Percentiles rank a stretch among this genome's conserved stretches.
Evolutionary conservation across 2,329 filamentous ascomycete species (phyloP).

Genomic region (Beauveria australis): DNA sequence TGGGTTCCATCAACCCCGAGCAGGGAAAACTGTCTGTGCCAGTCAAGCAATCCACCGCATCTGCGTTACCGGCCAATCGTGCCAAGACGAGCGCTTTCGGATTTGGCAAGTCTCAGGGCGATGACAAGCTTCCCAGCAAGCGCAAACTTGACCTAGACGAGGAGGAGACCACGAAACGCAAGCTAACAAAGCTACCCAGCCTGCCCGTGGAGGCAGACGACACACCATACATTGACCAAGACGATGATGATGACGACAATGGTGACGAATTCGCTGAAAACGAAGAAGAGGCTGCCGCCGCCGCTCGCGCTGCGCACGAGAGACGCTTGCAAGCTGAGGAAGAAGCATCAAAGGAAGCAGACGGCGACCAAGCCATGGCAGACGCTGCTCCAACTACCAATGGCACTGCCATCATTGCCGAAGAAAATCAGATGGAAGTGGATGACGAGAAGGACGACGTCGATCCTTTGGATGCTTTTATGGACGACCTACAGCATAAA

Average conservation of each 20-base stretch:
- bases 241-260: constrained; percentile 64
- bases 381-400: constrained; percentile 16
- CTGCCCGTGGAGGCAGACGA: constrained; percentile 59
- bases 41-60: constrained; percentile 31
- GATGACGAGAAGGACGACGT: constrained; percentile 58
- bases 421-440: constrained; percentile 45
- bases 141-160: constrained; percentile 79
- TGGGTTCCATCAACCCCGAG: constrained; percentile 39
- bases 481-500: constrained; percentile 60
- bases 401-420: constrained; percentile 12
- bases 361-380: constrained; percentile 24
- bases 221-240: constrained; percentile 52
- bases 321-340: constrained; percentile 55
- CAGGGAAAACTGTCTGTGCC: constrained; percentile 25
- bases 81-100: constrained; percentile 79
- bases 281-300: constrained; percentile 82
- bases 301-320: constrained; percentile 76
- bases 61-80: constrained; percentile 57
- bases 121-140: constrained; percentile 57
- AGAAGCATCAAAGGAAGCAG: constrained; percentile 29
- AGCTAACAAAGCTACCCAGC: constrained; percentile 82
- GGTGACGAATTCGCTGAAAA: constrained; percentile 70
- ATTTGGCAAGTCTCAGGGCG: constrained; percentile 59
- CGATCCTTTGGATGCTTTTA: constrained; percentile 95
- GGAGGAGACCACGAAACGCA: constrained; percentile 77